Percentiles rank a stretch among this genome's conserved stretches.
phyloP scores from a whole-genome alignment of 2,329 filamentous ascomycete genomes.

The Drechslera avenae region DNA sequence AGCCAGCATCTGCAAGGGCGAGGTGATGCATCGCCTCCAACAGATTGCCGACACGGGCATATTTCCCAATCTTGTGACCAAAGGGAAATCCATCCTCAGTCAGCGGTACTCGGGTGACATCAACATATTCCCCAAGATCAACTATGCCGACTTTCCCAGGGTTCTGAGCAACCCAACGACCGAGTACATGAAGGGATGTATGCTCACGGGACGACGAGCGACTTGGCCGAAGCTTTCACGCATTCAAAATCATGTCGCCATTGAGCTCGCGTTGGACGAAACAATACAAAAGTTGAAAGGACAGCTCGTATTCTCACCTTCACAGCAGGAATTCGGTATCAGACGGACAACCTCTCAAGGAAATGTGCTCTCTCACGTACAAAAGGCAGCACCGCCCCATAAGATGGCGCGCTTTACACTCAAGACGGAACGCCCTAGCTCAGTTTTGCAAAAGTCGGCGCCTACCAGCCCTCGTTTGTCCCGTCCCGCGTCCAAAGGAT shows the following conservation, averaged over 20 bases:
- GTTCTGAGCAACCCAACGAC: conserved; percentile 83
- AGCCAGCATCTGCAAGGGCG: conserved; percentile 75
- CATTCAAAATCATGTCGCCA: conserved; percentile 83
- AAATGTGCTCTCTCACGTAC: conserved; percentile 18
- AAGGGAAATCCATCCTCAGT: conserved; percentile 78
- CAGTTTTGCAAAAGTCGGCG: conserved; percentile 21
- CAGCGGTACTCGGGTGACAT: conserved; percentile 96
- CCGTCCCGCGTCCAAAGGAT: conserved; percentile 15
- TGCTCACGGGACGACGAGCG: conserved; percentile 78
- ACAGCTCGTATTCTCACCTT: conserved; percentile 70
- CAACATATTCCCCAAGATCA: conserved; percentile 84
- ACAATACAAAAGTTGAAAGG: conserved; percentile 72
- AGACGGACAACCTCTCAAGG: conserved; percentile 35
- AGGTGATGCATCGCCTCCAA: conserved; percentile 79
- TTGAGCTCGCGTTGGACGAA: conserved; percentile 81
- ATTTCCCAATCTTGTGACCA: conserved; percentile 78
- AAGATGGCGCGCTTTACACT: conserved; percentile 31
- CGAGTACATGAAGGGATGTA: conserved; percentile 83
- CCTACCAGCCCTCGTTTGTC: conserved; percentile 25
- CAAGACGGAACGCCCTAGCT: conserved; percentile 27
- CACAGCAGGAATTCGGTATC: conserved; percentile 56
- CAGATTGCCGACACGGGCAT: conserved; percentile 80
- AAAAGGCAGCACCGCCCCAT: conserved; percentile 24
- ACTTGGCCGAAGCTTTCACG: conserved; percentile 90
- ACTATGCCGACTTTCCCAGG: conserved; percentile 72